A percentile compares a stretch with the other conserved stretches of the same genome.
Conservation (phyloP, 306 rosid genomes). For the Cucurbita moschata region DNA sequence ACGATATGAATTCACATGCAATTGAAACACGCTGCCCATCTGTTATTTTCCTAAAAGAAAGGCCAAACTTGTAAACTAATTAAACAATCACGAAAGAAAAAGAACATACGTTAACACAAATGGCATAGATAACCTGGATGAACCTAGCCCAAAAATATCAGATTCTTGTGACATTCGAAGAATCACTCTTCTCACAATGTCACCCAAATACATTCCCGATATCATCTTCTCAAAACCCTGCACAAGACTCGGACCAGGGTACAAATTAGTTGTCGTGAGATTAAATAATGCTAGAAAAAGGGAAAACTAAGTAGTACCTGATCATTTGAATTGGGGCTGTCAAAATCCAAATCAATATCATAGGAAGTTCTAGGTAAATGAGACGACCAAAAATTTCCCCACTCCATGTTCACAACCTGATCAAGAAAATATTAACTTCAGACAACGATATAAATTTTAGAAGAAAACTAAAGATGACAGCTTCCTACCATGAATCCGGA, state of each 20-base stretch:
- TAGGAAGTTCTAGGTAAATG: conserved; percentile 80
- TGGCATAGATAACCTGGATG: conserved; percentile 44
- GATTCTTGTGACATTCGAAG: conserved; percentile 63
- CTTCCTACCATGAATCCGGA: conserved; percentile 63
- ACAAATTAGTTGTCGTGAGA: conserved; percentile 1
- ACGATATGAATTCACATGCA: not conserved
- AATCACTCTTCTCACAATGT: conserved; percentile 79
- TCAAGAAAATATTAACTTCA: not conserved
- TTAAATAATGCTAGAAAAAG: not conserved
- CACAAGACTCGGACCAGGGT: conserved; percentile 11
- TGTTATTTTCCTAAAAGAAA: not conserved
- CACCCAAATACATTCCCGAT: conserved; percentile 94
- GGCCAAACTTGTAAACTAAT: not conserved
- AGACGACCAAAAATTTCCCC: conserved; percentile 95
- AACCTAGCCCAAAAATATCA: conserved; percentile 45
- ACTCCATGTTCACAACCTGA: conserved; percentile 90
- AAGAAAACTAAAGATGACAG: not conserved
- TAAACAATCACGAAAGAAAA: not conserved
- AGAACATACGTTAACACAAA: conserved; percentile 50
- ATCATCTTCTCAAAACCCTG: conserved; percentile 98
- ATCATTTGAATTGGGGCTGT: conserved; percentile 84
- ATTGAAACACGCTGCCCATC: not conserved
- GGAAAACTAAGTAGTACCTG: conserved; percentile 40
- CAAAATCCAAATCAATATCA: conserved; percentile 71
- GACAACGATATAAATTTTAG: not conserved